Evolutionary conservation across 345 rosid genomes (phyloP).

Genomic region (Populus deltoides): DNA sequence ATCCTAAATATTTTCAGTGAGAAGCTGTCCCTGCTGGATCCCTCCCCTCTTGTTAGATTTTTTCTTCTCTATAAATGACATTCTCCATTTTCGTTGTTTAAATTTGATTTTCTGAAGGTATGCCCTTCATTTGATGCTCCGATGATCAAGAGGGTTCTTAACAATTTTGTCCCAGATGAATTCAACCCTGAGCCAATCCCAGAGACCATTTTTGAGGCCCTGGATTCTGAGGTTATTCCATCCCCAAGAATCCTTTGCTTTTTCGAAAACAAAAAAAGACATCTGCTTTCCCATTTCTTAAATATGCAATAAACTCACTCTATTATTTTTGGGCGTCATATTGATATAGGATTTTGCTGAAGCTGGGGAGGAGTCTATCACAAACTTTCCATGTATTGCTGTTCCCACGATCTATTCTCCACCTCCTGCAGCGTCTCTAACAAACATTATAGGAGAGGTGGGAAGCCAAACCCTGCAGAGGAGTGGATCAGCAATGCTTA

Average conservation of each 20-base stretch:
- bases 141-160: conserved; percentile 58
- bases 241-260: background rate
- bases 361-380: conserved; percentile 40
- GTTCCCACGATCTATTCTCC: conserved; percentile 54
- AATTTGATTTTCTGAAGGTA: conserved; percentile 43
- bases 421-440: conserved; percentile 52
- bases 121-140: conserved; percentile 71
- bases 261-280: background rate
- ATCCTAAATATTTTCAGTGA: conserved; percentile 1
- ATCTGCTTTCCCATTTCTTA: background rate
- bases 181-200: conserved; percentile 80
- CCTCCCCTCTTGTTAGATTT: background rate
- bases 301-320: background rate
- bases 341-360: conserved; percentile 45
- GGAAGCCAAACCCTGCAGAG: conserved; percentile 43
- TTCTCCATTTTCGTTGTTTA: background rate
- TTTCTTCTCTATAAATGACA: conserved; percentile 8
- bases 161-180: conserved; percentile 81
- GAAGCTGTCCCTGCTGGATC: background rate
- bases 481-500: conserved; percentile 53
- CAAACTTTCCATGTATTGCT: conserved; percentile 60
- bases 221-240: conserved; percentile 66
- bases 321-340: background rate
- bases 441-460: conserved; percentile 51
- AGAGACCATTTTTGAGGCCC: conserved; percentile 50